Evolutionary conservation across 331 rosid genomes (phyloP).

Genomic region (Malus hybrid): DNA sequence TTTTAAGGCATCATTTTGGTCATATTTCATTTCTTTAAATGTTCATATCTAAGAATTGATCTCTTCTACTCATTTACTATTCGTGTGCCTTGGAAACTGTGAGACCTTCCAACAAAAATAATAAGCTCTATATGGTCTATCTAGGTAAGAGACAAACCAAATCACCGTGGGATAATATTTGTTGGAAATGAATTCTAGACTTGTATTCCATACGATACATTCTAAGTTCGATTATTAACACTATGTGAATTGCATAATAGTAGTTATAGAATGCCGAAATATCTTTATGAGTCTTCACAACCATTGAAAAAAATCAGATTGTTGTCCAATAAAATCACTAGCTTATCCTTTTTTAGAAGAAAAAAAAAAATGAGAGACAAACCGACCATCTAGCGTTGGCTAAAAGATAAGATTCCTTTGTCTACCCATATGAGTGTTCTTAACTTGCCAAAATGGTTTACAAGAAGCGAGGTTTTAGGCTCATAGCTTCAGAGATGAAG

Average conservation of each 20-base stretch:
- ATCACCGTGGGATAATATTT: too few species aligned
- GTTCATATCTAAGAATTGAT: neutral
- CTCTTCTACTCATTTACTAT: neutral
- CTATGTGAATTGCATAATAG: too few species aligned
- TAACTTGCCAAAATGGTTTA: neutral
- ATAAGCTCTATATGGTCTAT: too few species aligned
- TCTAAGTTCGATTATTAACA: rapidly evolving
- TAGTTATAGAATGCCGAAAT: too few species aligned
- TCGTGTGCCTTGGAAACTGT: neutral
- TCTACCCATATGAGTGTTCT: neutral
- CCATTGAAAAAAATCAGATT: rapidly evolving
- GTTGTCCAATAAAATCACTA: too few species aligned
- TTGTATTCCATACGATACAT: too few species aligned
- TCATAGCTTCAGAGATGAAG: too few species aligned
- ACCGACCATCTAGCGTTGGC: neutral
- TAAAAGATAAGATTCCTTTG: neutral
- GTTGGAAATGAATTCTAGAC: too few species aligned
- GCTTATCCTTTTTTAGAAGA: too few species aligned
- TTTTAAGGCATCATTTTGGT: neutral
- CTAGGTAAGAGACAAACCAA: too few species aligned
- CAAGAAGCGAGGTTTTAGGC: neutral
- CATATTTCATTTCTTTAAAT: too few species aligned
- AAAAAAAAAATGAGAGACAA: neutral
- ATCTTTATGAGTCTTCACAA: too few species aligned
- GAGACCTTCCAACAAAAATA: neutral